Percentiles rank a stretch among this genome's conserved stretches.
Evolutionary conservation across 225 moss, liverwort and hornwort species (phyloP).

Genomic region (Straminergon stramineum): DNA sequence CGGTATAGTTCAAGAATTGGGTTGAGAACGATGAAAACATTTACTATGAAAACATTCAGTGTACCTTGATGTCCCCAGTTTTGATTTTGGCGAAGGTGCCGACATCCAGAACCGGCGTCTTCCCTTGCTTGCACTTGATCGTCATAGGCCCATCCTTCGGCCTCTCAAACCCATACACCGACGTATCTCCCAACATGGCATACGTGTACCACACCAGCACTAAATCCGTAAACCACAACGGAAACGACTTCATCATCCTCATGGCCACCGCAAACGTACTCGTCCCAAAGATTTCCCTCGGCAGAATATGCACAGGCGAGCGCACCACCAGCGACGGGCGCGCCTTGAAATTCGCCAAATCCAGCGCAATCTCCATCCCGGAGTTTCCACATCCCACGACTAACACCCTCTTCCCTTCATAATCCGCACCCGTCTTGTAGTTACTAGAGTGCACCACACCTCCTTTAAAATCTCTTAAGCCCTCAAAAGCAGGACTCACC

Average conservation of each 20-base stretch:
- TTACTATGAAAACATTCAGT: not conserved
- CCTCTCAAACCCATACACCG: conserved; percentile 31
- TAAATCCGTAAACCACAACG: conserved; percentile 75
- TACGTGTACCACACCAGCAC: conserved; percentile 49
- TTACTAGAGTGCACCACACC: conserved; percentile 60
- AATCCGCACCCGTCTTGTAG: conserved; percentile 65
- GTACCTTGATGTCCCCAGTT: conserved; percentile 40
- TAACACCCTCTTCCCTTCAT: conserved; percentile 37
- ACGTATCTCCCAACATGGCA: conserved; percentile 24
- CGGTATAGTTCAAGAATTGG: not conserved
- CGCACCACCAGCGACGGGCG: conserved; percentile 65
- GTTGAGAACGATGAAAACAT: not conserved
- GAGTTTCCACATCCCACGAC: conserved; percentile 92
- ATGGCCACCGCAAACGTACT: conserved; percentile 77
- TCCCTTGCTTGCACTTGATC: conserved; percentile 40
- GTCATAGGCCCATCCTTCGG: conserved; percentile 54
- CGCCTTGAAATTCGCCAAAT: conserved; percentile 62
- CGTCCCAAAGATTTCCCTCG: conserved; percentile 70
- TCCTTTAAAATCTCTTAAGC: conserved; percentile 33
- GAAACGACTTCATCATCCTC: conserved; percentile 64
- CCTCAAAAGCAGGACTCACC: conserved; percentile 49
- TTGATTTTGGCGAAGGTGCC: conserved; percentile 53
- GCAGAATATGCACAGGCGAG: conserved; percentile 76
- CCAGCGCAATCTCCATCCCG: conserved; percentile 92
- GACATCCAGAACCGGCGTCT: conserved; percentile 60